Percentiles rank a stretch among this genome's conserved stretches.
phyloP scores from a whole-genome alignment of 2,329 filamentous ascomycete genomes.

The Cytospora chrysosperma region DNA sequence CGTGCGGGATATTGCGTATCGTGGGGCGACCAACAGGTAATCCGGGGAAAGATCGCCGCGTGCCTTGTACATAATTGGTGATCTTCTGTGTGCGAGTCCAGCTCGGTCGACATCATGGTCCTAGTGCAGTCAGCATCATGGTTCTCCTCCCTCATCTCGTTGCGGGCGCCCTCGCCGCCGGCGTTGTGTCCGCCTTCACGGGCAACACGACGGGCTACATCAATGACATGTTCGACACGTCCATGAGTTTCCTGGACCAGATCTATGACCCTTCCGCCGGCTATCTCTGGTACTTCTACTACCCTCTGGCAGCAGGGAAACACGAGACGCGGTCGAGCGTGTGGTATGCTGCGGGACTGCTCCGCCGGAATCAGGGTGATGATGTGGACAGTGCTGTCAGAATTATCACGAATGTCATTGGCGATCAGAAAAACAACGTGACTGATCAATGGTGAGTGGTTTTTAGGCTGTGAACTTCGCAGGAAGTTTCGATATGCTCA shows the following conservation, averaged over 20 bases:
- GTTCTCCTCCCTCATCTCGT: slow-evolving; percentile 3
- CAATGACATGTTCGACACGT: slow-evolving; percentile 42
- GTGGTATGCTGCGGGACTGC: slow-evolving; percentile 59
- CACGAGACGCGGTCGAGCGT: slow-evolving; percentile 57
- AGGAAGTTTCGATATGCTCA: too few relatives aligned
- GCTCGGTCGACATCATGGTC: slow-evolving; percentile 16
- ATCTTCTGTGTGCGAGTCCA: background rate
- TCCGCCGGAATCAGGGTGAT: slow-evolving; percentile 51
- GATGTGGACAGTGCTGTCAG: slow-evolving; percentile 51
- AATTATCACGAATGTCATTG: slow-evolving; percentile 55
- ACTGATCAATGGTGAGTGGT: slow-evolving; percentile 53
- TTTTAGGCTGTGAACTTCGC: too few relatives aligned
- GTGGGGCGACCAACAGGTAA: background rate
- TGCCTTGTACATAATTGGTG: background rate
- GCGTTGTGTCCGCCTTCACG: slow-evolving; percentile 8
- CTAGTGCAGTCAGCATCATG: slow-evolving; percentile 19
- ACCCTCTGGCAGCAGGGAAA: slow-evolving; percentile 47
- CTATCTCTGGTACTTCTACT: slow-evolving; percentile 52
- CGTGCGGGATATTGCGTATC: slow-evolving; percentile 20
- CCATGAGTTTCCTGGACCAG: slow-evolving; percentile 55
- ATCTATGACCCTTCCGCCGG: slow-evolving; percentile 52
- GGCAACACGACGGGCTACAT: slow-evolving; percentile 21
- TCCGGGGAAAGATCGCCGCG: background rate
- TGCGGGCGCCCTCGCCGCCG: slow-evolving; percentile 11
- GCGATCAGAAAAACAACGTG: slow-evolving; percentile 50